Conservation (phyloP, 257 asterid species). For the Primulina huaijiensis region DNA sequence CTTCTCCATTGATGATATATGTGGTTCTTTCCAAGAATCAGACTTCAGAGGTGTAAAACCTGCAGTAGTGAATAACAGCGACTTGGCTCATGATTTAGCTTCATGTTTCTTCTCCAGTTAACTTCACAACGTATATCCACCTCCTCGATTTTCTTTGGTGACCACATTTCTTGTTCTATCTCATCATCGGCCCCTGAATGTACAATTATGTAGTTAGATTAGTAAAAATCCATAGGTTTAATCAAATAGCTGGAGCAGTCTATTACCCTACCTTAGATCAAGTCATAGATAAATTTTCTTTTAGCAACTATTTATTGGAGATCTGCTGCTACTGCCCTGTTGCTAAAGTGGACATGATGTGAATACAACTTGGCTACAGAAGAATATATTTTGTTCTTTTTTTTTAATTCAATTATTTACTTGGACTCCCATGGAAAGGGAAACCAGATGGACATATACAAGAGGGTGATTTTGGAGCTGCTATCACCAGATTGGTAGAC, state of each 20-base stretch:
- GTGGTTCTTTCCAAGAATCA: conserved; percentile 46
- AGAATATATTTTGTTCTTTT: too few relatives aligned
- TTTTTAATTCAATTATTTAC: neutral
- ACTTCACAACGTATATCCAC: conserved; percentile 35
- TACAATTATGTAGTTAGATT: conserved; percentile 30
- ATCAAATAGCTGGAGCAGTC: conserved; percentile 37
- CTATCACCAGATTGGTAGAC: neutral
- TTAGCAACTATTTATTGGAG: neutral
- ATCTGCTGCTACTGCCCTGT: neutral
- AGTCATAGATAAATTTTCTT: neutral
- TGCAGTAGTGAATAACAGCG: conserved; percentile 52
- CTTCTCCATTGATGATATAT: conserved; percentile 59
- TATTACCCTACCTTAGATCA: neutral
- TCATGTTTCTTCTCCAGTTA: conserved; percentile 20
- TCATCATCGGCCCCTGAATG: conserved; percentile 30
- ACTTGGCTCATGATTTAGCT: conserved; percentile 7
- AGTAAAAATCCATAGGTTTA: conserved; percentile 43
- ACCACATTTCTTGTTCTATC: conserved; percentile 25
- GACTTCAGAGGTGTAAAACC: conserved; percentile 73
- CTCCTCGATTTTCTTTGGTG: conserved; percentile 18
- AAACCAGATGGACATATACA: neutral
- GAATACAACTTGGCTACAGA: too few relatives aligned
- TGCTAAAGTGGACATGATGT: neutral
- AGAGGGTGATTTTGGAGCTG: neutral
- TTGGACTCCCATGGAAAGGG: neutral